Conservation (phyloP, 495 filamentous ascomycete genomes). For the Penicillium atrosanguineum region DNA sequence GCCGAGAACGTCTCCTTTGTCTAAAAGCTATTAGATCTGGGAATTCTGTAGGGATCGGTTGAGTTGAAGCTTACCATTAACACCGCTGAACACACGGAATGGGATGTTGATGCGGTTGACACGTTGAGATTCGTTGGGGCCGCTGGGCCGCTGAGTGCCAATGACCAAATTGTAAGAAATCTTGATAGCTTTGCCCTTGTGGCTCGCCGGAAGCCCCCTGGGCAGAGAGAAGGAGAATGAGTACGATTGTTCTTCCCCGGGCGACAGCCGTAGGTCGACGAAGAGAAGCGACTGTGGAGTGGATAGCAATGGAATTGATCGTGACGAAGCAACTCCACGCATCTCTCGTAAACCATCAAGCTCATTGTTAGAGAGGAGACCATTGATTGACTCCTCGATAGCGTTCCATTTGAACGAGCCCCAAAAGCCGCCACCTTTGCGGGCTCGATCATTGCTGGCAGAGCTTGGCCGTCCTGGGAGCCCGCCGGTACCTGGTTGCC, state of each 20-base stretch:
- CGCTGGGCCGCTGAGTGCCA: conserved; percentile 84
- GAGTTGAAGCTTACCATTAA: conserved; percentile 57
- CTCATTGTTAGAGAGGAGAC: conserved; percentile 79
- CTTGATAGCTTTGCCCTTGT: conserved; percentile 92
- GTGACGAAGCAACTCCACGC: conserved; percentile 75
- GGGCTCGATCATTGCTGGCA: conserved; percentile 56
- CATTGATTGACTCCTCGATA: conserved; percentile 83
- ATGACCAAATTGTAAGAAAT: conserved; percentile 89
- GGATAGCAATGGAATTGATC: conserved; percentile 82
- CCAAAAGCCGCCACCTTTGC: conserved; percentile 75
- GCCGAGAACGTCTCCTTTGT: conserved; percentile 61
- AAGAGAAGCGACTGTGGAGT: conserved; percentile 98
- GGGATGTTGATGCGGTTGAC: conserved; percentile 90
- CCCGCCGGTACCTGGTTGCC: conserved; percentile 74
- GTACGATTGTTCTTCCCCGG: conserved; percentile 86
- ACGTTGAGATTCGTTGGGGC: conserved; percentile 68
- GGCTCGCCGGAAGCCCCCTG: conserved; percentile 80
- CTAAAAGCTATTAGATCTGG: conserved; percentile 37
- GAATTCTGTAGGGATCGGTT: not conserved
- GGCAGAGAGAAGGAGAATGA: conserved; percentile 84
- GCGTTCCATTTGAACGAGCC: conserved; percentile 84
- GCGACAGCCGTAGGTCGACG: conserved; percentile 82
- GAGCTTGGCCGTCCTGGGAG: conserved; percentile 39
- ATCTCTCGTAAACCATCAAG: conserved; percentile 92
- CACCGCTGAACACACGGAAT: conserved; percentile 89